Conservation (phyloP, 2,329 filamentous ascomycete species). For the Xylariales sp. region DNA sequence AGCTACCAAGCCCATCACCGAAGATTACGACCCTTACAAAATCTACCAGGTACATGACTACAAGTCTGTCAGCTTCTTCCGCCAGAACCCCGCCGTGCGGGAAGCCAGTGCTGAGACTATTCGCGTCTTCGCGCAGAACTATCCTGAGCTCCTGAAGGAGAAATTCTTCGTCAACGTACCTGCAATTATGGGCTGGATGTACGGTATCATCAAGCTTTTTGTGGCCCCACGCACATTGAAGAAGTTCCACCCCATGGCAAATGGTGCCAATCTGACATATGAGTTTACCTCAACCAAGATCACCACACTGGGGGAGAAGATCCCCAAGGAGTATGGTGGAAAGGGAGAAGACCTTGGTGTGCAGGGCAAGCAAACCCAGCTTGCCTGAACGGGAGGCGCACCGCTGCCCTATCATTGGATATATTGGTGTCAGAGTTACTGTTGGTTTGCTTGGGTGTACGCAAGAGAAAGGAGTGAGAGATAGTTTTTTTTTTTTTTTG, state of each 20-base stretch:
- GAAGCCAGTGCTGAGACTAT: constrained; percentile 77
- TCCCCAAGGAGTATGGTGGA: constrained; percentile 79
- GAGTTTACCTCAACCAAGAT: constrained; percentile 52
- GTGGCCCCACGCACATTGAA: constrained; percentile 68
- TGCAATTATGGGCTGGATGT: constrained; percentile 84
- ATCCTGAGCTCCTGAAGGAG: constrained; percentile 82
- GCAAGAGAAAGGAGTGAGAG: too few relatives aligned
- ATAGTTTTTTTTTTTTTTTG: too few relatives aligned
- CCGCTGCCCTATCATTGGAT: too few relatives aligned
- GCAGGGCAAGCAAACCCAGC: constrained; percentile 19
- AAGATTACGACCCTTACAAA: constrained; percentile 79
- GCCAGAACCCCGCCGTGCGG: constrained; percentile 73
- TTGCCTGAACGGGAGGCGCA: too few relatives aligned
- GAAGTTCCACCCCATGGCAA: constrained; percentile 72
- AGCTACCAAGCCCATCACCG: constrained; percentile 67
- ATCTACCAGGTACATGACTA: constrained; percentile 95
- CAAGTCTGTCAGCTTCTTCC: constrained; percentile 79
- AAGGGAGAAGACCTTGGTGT: constrained; percentile 45
- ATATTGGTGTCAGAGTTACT: too few relatives aligned
- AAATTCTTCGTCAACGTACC: constrained; percentile 98
- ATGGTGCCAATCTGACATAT: constrained; percentile 63
- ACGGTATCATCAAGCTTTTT: constrained; percentile 70
- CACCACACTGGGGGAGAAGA: constrained; percentile 51
- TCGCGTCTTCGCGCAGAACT: constrained; percentile 72
- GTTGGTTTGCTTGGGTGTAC: too few relatives aligned